These are phyloP conservation scores for Amaranthus palmeri DNA, from an alignment of 148 eudicot species.

Conservation along the genomic window DNA sequence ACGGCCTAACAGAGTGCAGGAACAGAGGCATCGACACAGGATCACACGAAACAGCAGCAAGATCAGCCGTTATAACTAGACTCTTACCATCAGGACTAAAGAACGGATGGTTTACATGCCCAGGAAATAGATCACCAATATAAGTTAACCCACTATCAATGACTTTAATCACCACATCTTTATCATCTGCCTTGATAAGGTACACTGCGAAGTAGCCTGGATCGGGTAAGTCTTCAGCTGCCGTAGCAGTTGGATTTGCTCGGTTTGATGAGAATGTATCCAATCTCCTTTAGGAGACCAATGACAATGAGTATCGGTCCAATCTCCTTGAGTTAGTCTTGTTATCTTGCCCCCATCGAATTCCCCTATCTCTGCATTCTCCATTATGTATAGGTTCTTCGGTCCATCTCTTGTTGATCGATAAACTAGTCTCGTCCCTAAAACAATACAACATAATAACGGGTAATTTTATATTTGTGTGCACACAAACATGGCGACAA, in stretches of 20 bases:
- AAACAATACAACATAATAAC: neutral
- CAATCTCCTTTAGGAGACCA: conserved; percentile 20
- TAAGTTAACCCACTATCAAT: conserved; percentile 7
- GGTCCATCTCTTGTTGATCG: conserved; percentile 6
- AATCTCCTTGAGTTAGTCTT: conserved; percentile 13
- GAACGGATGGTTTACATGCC: conserved; percentile 17
- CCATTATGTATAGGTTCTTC: conserved; percentile 28
- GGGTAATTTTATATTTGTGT: too few relatives aligned
- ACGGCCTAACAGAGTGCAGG: conserved; percentile 21
- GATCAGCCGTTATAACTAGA: conserved; percentile 10
- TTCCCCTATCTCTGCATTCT: neutral
- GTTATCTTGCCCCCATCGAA: neutral
- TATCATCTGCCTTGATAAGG: conserved; percentile 1
- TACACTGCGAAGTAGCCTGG: conserved; percentile 19
- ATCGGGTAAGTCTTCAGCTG: conserved; percentile 8
- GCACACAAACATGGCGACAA: too few relatives aligned
- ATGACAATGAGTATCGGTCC: conserved; percentile 25
- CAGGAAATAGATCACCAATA: neutral
- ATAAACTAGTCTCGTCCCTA: conserved; percentile 19
- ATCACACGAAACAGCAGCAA: conserved; percentile 25
- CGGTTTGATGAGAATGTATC: conserved; percentile 26
- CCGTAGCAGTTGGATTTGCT: neutral
- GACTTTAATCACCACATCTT: conserved; percentile 13
- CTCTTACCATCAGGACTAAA: conserved; percentile 21
- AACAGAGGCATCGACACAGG: conserved; percentile 23